These are phyloP conservation scores for Oryza australiensis DNA, from an alignment of 176 grass and related monocot genomes.

Conservation along the genomic window DNA sequence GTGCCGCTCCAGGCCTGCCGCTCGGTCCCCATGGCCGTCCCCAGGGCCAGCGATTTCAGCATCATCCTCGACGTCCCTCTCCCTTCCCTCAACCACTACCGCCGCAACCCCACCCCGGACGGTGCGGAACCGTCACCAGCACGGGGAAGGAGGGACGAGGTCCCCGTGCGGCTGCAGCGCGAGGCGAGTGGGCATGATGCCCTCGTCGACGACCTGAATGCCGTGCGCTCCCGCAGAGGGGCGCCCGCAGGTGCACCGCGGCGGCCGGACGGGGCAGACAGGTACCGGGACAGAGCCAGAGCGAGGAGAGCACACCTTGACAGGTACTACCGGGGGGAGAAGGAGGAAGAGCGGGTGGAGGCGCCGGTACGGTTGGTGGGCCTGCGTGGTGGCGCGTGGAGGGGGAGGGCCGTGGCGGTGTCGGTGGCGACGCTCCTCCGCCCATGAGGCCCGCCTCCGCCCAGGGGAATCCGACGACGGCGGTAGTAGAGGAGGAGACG, in stretches of 20 bases:
- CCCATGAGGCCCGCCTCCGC: neutral
- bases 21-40: no score
- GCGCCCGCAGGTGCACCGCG: no score
- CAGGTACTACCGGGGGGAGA: no score
- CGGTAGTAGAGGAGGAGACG: constrained; percentile 14
- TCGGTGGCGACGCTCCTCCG: no score
- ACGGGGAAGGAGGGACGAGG: constrained; percentile 17
- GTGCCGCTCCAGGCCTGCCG: no score
- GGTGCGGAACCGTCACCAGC: no score
- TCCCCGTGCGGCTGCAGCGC: constrained; percentile 22
- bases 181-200: constrained; percentile 22
- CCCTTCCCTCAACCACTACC: no score
- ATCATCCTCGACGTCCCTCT: no score
- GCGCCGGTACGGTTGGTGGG: constrained; percentile 1
- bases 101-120: no score
- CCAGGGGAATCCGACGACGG: neutral
- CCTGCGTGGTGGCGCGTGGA: constrained; percentile 9
- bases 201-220: neutral
- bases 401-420: no score
- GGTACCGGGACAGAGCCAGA: no score
- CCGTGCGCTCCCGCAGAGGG: neutral
- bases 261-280: neutral
- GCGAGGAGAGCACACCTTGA: neutral
- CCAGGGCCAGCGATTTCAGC: no score
- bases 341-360: neutral